Conservation (phyloP, 306 rosid genomes). For the Oemleria cerasiformis region DNA sequence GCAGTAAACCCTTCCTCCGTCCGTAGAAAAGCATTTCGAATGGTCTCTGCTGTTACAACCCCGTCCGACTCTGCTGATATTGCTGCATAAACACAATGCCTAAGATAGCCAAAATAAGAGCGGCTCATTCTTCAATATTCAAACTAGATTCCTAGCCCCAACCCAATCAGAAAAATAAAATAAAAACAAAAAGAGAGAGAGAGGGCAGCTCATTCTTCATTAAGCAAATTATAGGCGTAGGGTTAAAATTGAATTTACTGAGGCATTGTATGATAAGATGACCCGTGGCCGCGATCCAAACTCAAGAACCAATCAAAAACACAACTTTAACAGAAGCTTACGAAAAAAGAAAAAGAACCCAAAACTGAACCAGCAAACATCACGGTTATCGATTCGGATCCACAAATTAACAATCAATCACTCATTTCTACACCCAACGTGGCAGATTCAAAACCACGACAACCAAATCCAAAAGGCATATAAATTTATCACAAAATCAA, state of each 20-base stretch:
- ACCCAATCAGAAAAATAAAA: slow-evolving; percentile 2
- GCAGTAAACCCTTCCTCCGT: slow-evolving; percentile 82
- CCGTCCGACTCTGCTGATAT: slow-evolving; percentile 50
- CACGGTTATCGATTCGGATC: slow-evolving; percentile 28
- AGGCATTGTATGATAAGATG: slow-evolving; percentile 18
- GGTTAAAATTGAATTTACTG: background rate
- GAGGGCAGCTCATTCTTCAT: background rate
- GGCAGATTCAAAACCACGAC: slow-evolving; percentile 27
- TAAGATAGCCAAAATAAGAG: slow-evolving; percentile 50
- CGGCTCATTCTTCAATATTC: slow-evolving; percentile 29
- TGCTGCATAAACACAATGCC: slow-evolving; percentile 57
- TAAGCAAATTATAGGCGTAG: background rate
- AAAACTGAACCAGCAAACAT: slow-evolving; percentile 17
- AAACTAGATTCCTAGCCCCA: slow-evolving; percentile 19
- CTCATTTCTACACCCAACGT: slow-evolving; percentile 12
- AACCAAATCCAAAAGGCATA: background rate
- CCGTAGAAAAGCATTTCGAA: slow-evolving; percentile 51
- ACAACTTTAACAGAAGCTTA: slow-evolving; percentile 23
- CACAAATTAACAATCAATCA: slow-evolving; percentile 18
- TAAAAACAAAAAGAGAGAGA: background rate
- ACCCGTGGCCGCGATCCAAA: slow-evolving; percentile 25
- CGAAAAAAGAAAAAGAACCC: slow-evolving; percentile 20
- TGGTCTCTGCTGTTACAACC: slow-evolving; percentile 59
- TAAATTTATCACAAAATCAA: background rate
- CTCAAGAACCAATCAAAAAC: slow-evolving; percentile 30